Evolutionary conservation across 139 green algal species (phyloP).

Genomic region (Picochlorum sp.): DNA sequence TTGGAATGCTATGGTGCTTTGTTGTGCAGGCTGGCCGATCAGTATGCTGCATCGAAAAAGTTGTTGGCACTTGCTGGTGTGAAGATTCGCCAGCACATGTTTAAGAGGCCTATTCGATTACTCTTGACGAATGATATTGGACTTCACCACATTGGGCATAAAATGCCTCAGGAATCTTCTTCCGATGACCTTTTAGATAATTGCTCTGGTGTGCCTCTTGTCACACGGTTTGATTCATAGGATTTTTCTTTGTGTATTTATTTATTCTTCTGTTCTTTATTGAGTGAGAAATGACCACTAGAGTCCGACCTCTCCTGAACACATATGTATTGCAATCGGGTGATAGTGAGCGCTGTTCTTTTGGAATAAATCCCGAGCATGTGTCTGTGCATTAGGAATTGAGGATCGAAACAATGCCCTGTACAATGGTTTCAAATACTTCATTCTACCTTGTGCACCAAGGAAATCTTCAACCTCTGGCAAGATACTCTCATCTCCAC

Average conservation of each 20-base stretch:
- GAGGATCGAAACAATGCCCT: constrained; percentile 36
- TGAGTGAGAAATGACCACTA: neutral
- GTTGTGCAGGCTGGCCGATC: constrained; percentile 32
- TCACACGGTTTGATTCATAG: no score
- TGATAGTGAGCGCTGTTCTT: constrained; percentile 51
- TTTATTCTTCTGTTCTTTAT: no score
- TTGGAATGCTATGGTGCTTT: neutral
- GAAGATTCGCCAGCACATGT: constrained; percentile 53
- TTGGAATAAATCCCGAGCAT: constrained; percentile 58
- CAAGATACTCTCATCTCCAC: constrained; percentile 48
- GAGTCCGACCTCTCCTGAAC: constrained; percentile 10
- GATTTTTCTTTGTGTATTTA: no score
- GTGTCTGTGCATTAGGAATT: constrained; percentile 19
- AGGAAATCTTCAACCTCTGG: constrained; percentile 40
- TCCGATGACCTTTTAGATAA: no score
- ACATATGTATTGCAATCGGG: constrained; percentile 81
- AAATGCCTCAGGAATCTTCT: no score
- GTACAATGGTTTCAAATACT: constrained; percentile 68
- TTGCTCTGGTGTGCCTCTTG: no score
- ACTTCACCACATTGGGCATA: no score
- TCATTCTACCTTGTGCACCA: constrained; percentile 67
- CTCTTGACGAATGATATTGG: constrained; percentile 14
- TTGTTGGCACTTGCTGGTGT: constrained; percentile 67
- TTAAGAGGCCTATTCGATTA: constrained; percentile 25
- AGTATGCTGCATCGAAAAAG: constrained; percentile 55